Evolutionary conservation across 2,329 filamentous ascomycete species (phyloP).

Genomic region (Trichoderma sp.): DNA sequence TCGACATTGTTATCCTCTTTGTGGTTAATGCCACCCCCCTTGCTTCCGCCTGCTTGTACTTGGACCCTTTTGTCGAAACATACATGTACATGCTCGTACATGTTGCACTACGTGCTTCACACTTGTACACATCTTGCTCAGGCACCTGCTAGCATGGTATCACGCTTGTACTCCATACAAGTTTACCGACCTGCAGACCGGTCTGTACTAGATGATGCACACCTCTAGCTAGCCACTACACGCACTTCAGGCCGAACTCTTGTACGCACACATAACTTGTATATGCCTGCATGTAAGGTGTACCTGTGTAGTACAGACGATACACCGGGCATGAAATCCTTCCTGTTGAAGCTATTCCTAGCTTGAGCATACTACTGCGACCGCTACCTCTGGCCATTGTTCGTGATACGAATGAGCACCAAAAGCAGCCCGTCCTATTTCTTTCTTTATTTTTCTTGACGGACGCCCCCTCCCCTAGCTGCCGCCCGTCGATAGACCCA

Average conservation of each 20-base stretch:
- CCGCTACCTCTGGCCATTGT: background rate
- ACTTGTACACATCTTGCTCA: background rate
- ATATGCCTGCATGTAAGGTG: background rate
- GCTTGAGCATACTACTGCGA: background rate
- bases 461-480: conserved; percentile 7
- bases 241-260: background rate
- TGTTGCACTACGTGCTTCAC: background rate
- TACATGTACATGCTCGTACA: background rate
- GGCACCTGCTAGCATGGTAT: background rate
- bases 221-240: background rate
- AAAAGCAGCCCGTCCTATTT: background rate
- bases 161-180: background rate
- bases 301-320: background rate
- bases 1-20: background rate
- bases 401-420: background rate
- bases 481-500: conserved; percentile 18
- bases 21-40: background rate
- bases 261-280: background rate
- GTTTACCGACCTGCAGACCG: background rate
- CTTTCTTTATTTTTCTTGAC: background rate
- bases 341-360: background rate
- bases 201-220: background rate
- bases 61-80: conserved; percentile 4
- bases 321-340: background rate
- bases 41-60: background rate